Evolutionary conservation across 2,329 filamentous ascomycete species (phyloP).

Genomic region (Pseudogymnoascus sp.): DNA sequence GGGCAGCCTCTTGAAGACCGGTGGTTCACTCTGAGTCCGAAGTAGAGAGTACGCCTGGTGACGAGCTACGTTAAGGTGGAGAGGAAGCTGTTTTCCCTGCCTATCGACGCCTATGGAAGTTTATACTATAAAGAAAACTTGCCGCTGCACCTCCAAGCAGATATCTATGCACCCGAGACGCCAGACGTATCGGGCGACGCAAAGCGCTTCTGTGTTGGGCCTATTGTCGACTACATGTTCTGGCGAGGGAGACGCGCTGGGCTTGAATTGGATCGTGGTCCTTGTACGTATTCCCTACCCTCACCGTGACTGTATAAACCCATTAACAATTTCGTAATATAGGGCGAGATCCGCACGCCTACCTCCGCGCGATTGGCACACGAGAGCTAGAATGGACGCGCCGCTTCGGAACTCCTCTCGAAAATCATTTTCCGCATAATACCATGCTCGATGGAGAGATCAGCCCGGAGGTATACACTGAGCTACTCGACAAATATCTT

Average conservation of each 20-base stretch:
- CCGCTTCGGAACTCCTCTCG: no score
- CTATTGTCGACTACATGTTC: background rate
- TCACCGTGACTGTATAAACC: background rate
- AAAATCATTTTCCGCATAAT: background rate
- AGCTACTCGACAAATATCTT: background rate
- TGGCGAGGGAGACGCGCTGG: background rate
- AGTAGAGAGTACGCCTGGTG: slow-evolving; percentile 11
- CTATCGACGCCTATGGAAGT: slow-evolving; percentile 11
- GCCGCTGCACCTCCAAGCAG: background rate
- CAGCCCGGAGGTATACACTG: background rate
- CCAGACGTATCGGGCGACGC: background rate
- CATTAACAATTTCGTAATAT: background rate
- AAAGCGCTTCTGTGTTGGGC: background rate
- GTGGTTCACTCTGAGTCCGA: slow-evolving; percentile 12
- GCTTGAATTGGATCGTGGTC: background rate
- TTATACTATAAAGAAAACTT: slow-evolving; percentile 13
- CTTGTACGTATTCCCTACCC: background rate
- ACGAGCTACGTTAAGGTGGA: slow-evolving; percentile 9
- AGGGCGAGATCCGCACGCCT: background rate
- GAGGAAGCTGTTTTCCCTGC: slow-evolving; percentile 10
- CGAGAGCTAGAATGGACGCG: background rate
- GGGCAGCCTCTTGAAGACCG: slow-evolving; percentile 26
- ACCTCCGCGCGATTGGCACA: background rate
- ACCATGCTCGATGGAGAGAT: background rate
- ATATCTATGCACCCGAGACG: background rate